Base-by-base conservation (phyloP, 495 filamentous ascomycete genomes). In the Hypomontagnella submonticulosa region DNA sequence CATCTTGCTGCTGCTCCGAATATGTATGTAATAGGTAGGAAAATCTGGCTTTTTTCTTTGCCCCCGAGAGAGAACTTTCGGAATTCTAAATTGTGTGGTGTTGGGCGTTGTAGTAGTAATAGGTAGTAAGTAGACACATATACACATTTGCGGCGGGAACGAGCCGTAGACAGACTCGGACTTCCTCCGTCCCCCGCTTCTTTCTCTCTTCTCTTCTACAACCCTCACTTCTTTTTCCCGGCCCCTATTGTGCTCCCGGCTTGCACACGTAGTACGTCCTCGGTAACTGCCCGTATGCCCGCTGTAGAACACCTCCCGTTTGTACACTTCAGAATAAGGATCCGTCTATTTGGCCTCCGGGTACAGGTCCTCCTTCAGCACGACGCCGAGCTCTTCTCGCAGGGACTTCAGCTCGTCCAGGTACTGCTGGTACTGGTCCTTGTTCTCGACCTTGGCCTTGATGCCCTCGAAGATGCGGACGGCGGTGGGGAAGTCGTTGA, bases 381-480 rank as follows among this genome's bases (percentile, higher is more conserved):
- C 81, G 69, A 99, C 87, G 69, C 96, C 94, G 47, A 99, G 83
- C 80, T 99, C 95, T 81, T 95, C 92, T 64, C 94, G 90, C 66
- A 98, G 84, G 66, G 88, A 83, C 83, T 96, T 92, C 54, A 99
- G 93, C 80, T 96, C 89, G 69, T 89, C 84, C 53, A 99, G 89
- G 81, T 99, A 99, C 82, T 97, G 91, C 77, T 97, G 84, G 83
- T 99, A 99, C 83, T 99, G 95, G 68, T 88, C 86, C 78, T 90
- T 88, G 87, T 95, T 98, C 84, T 99, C 96, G 69, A 98, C 96
- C 87, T 99, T 99, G 81, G 92, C 92, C 82, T 97, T 97, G 87
- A 99, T 90, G 74, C 94, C 95, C 84, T 99, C 95, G 79, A 99
- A 99, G 75, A 99, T 88, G 62, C 95, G 88, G 69, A 98, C 95